Base-by-base conservation (phyloP, 2,329 filamentous ascomycete species). In the Calonectria naviculata region DNA sequence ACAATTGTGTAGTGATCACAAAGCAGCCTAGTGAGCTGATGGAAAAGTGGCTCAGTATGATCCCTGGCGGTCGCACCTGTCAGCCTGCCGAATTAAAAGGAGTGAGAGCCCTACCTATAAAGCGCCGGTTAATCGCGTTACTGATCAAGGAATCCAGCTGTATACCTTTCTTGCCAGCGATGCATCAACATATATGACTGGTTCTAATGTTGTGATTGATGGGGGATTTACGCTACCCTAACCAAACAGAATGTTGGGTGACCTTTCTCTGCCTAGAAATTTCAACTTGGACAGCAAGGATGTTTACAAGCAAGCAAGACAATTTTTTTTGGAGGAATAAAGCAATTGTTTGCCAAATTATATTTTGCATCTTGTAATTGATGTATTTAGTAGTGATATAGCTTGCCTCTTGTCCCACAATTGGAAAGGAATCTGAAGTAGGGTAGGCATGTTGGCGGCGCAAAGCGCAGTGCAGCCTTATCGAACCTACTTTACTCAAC, bases 141-240 rank as follows among this genome's bases (percentile, higher is more conserved):
- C 34, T 47, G 21, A 26, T 38, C 8, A 34, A 42, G 13, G 13
- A 19, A 17, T 3, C 36, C 21, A 66, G 67, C 5, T 67, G 5
- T 83, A 83, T 65, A 78, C 82, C 19, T 84, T 81, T 63, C 73
- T 83, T 10, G 80, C 82, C 7, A 83, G 81, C 61, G 80, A 84
- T 60, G 82, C 83, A 9, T 80, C 79, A 24, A 82, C 79, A 49
- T 84, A 83, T 66, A 82, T 84, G 81, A 83, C 81, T 8, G 82
- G 82, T 74, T 72, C 76, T 9, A 75, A 78, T 54, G 42, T 77
- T 52, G 67, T 76, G 2, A 72, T 77, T 58, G 75, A 77, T 66
- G 75, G 76, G 17, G 75, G 72, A 4, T 75, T 73, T 54, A 76
- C 74, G 13, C 36, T 36, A 15, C 44, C 52, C 26, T 63, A 28